Evolutionary conservation across 768 basidiomycete species (phyloP), one percentile per base, ranked within the genome.

Genomic region (Phlebiopsis gigantea): DNA sequence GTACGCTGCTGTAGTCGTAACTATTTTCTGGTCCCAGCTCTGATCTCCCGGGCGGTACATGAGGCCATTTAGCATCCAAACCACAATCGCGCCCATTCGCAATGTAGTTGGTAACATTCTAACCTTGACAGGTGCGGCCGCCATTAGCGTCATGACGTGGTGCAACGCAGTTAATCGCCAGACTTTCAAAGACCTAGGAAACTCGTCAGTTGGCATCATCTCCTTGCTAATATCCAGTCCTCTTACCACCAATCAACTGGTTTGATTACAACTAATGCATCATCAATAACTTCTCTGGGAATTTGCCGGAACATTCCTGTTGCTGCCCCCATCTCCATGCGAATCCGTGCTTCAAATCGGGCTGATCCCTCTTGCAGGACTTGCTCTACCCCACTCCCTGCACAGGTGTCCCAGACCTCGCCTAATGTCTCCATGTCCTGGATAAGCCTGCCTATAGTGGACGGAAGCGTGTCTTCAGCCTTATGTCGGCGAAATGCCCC

Each of bases 21-120:
- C 12, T 4, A 4, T n/a, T 41, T 41, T 17, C n/a, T n/a, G n/a
- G n/a, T 53, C 51, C 51, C 51, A 53, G 2, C 31, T 19, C 51
- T 53, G 14, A 2, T 53, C 51, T 53, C 51, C 51, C n/a, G 51
- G 48, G 4, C 51, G 30, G 34, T 19, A 53, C 7, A 41, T 53
- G 21, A 53, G 51, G 2, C 7, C 30, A 24, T 53, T 53, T 34
- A 34, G 7, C 10, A 42, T 39, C 31, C 39, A 53, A 7, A 53
- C 17, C 7, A 8, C 10, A 17, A 53, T 39, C 2, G 31, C 51
- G 4, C 31, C 51, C 3, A 53, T 28, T 3, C 39, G 29, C n/a
- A 53, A 25, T 4, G 7, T 24, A 21, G 45, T 17, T 25, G 10
- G 19, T 22, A 46, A 21, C 3, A 24, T 5, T 4, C 45, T 17